Evolutionary conservation across 352 stramenopile species (phyloP).

Genomic region (Phytophthora syringae): DNA sequence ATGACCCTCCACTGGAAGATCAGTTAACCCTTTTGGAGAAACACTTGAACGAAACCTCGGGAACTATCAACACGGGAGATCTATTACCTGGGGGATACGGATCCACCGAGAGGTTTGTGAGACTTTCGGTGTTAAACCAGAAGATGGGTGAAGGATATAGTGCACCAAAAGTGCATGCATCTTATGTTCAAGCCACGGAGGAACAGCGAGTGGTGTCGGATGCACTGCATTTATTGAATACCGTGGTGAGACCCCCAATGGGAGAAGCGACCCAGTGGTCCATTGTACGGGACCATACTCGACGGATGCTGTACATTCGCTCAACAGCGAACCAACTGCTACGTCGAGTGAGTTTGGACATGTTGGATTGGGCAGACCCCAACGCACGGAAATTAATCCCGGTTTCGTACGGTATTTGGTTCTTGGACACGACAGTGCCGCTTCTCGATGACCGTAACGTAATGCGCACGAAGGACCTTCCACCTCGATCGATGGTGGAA

Average conservation of each 20-base stretch:
- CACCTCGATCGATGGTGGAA: conserved; percentile 52
- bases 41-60: conserved; percentile 18
- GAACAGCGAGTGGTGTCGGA: conserved; percentile 65
- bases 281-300: conserved; percentile 71
- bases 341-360: conserved; percentile 61
- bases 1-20: conserved; percentile 62
- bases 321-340: conserved; percentile 77
- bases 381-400: conserved; percentile 56
- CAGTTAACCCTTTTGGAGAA: conserved; percentile 49
- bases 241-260: conserved; percentile 57
- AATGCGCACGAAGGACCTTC: conserved; percentile 66
- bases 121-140: conserved; percentile 72
- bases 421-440: conserved; percentile 57
- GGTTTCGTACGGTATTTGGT: conserved; percentile 72
- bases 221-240: conserved; percentile 69
- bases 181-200: conserved; percentile 60
- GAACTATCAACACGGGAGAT: conserved; percentile 25
- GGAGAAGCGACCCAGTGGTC: conserved; percentile 70
- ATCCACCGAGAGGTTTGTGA: conserved; percentile 60
- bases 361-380: conserved; percentile 55
- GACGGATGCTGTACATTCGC: conserved; percentile 70
- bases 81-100: conserved; percentile 59
- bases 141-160: conserved; percentile 47
- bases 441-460: conserved; percentile 50
- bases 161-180: conserved; percentile 29